Base-by-base conservation (phyloP, 148 eudicot genomes). In the Heliosperma pusillum region DNA sequence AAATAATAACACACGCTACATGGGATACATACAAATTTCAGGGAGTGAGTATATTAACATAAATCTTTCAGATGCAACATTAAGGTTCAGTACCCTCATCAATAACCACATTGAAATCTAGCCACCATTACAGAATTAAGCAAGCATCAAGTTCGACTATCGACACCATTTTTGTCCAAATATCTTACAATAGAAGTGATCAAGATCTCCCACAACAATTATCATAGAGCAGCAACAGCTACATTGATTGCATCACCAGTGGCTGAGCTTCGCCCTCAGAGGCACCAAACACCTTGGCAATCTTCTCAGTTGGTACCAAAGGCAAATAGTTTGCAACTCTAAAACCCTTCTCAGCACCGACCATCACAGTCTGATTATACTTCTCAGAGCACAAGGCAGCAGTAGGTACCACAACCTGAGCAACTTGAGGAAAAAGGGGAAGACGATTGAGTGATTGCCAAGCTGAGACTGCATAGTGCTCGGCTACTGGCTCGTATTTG, bases 401-500 rank as follows among this genome's bases (percentile, higher is more conserved):
- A 0, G 87, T 85, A 0, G 99, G 99, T 27, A 88, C 88, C 79
- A 89, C 79, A 11, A 79, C 91, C 64, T 89, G 87, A 53, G 97
- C 97, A 67, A 95, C 96, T 45, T 71, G 85, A 24, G 97, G 97
- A 83, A 95, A 89, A 19, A 90, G 79, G 25, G 99, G 99, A 22
- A 95, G 92, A 30, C 86, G 86, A 69, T 95, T 88, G 53, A 95
- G 89, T 30, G 97, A 80, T 27, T 77, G 86, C 99, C 97, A 95
- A 1, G 88, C 89, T 4, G 90, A 81, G 0, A 75, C 92, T 1
- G 97, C 99, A 44, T 92, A 95, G 19, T 92, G 92, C 82, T 90
- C 94, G 0, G 97, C 99, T 8, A 92, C 88, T 0, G 97, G 99
- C 82, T 95, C 97, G 10, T 90, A 92, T 75, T 89, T 95, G 70